Percentiles rank a stretch among this genome's conserved stretches.
Evolutionary conservation across 257 asterid species (phyloP).

Genomic region (Eucommia ulmoides): DNA sequence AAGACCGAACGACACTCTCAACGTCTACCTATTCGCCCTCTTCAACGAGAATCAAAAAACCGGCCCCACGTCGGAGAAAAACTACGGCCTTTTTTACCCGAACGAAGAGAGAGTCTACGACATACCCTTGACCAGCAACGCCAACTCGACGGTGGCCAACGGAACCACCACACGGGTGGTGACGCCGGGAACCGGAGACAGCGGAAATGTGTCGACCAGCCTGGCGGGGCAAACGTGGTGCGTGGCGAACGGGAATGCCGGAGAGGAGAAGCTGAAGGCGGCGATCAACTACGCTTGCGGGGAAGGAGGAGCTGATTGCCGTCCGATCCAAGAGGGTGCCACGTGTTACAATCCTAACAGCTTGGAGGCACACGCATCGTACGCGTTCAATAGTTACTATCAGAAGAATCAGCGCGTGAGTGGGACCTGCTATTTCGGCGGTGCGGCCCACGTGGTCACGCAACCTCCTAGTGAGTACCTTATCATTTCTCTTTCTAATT

Average conservation of each 20-base stretch:
- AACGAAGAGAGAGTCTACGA: conserved; percentile 45
- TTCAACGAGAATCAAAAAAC: conserved; percentile 74
- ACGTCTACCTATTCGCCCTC: conserved; percentile 64
- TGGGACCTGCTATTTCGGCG: conserved; percentile 69
- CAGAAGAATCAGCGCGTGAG: conserved; percentile 53
- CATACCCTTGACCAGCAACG: conserved; percentile 25
- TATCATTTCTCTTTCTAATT: background rate
- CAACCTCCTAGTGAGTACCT: conserved; percentile 61
- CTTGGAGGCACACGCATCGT: conserved; percentile 69
- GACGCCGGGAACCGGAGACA: too few relatives aligned
- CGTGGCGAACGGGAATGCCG: conserved; percentile 50
- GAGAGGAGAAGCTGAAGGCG: conserved; percentile 27
- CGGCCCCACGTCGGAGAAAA: conserved; percentile 63
- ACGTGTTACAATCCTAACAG: conserved; percentile 61
- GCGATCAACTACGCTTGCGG: conserved; percentile 83
- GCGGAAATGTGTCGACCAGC: conserved; percentile 8
- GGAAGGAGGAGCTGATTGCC: conserved; percentile 76
- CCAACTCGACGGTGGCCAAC: conserved; percentile 1
- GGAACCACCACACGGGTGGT: conserved; percentile 25
- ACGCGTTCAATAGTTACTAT: conserved; percentile 79
- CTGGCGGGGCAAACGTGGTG: conserved; percentile 61
- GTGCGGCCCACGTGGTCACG: conserved; percentile 61
- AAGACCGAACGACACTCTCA: conserved; percentile 48
- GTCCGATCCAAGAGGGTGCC: conserved; percentile 54
- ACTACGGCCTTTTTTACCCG: conserved; percentile 73